Conservation (phyloP, 2,329 filamentous ascomycete genomes). For the Zymoseptoria tritici region DNA sequence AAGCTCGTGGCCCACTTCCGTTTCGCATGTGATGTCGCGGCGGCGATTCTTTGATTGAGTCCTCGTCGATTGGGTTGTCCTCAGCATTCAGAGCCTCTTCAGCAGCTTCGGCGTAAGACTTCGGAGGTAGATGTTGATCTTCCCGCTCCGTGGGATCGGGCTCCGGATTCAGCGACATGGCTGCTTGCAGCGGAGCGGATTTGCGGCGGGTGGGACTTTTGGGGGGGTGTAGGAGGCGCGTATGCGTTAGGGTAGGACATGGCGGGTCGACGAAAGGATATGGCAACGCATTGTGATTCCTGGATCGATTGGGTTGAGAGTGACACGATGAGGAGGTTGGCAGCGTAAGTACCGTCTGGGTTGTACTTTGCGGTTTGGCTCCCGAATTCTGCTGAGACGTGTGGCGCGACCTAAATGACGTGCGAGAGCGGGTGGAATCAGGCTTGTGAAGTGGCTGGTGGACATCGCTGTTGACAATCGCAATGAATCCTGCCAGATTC, state of each 20-base stretch:
- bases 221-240: neutral
- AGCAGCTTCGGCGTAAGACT: slow-evolving; percentile 39
- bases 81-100: slow-evolving; percentile 19
- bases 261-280: neutral
- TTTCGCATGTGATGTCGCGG: slow-evolving; percentile 22
- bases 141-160: slow-evolving; percentile 35
- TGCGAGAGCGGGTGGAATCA: neutral
- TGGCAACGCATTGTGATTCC: neutral
- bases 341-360: neutral
- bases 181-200: neutral
- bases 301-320: neutral
- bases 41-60: slow-evolving; percentile 30
- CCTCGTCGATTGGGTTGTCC: slow-evolving; percentile 15
- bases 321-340: neutral
- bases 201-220: neutral
- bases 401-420: neutral
- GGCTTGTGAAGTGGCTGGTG: neutral
- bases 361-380: neutral
- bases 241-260: neutral
- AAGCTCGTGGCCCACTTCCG: slow-evolving; percentile 25
- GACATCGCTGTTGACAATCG: neutral
- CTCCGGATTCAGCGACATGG: slow-evolving; percentile 37
- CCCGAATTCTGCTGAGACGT: neutral
- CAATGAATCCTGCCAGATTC: neutral
- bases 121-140: slow-evolving; percentile 33